Base-by-base conservation (phyloP, 2,329 filamentous ascomycete species). In the Dactylellina haptotyla region DNA sequence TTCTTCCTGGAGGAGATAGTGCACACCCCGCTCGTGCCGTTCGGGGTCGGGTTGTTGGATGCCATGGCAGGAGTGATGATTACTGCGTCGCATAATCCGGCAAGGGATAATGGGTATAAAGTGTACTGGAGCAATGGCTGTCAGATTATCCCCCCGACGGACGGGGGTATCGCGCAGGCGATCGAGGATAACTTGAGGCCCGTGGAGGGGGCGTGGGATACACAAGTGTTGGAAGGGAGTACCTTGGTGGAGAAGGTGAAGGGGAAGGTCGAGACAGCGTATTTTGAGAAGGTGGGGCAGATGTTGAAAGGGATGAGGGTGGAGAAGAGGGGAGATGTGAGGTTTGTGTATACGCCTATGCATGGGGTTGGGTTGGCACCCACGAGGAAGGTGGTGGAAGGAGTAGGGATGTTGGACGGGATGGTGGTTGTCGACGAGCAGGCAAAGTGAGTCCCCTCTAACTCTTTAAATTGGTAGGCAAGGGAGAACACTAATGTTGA, bases 61-160 rank as follows among this genome's bases (percentile, higher is more conserved):
- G 86, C 87, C 30, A 84, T 82, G 2, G 87, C 86, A 45, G 87
- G 87, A 18, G 82, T 89, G 28, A 89, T 89, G 87, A 84, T 89
- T 37, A 89, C 87, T 12, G 87, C 87, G 30, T 88, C 86, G 77
- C 76, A 78, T 75, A 89, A 89, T 76, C 87, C 87, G 12, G 84
- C 86, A 48, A 82, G 85, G 76, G 87, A 89, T 78, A 89, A 89
- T 77, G 87, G 87, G 18, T 89, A 89, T 80, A 89, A 89, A 80
- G 87, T 89, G 78, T 89, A 89, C 80, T 88, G 86, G 82, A 82
- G 82, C 14, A 89, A 88, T 77, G 87, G 87, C 1, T 87, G 86
- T 77, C 87, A 89, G 78, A 89, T 89, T 75, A 88, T 89, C 59
- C 84, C 86, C 8, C 87, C 87, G 2, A 84, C 86, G 74, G 87